These are phyloP conservation scores for Ballota nigra DNA, from an alignment of 257 asterid genomes.

Conservation along the genomic window DNA sequence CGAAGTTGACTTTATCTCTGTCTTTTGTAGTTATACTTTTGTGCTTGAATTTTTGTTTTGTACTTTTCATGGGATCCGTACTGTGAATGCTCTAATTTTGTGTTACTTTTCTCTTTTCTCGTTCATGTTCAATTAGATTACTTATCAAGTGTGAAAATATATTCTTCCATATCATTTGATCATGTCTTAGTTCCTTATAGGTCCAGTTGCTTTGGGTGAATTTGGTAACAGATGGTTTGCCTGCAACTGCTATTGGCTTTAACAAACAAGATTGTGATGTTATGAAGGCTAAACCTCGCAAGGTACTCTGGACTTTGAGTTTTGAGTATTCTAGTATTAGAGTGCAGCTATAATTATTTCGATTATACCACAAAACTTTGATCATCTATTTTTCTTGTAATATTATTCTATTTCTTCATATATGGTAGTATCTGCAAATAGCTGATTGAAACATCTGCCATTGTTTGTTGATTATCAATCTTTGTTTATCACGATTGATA, in stretches of 20 bases:
- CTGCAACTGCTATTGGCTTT: constrained; percentile 99
- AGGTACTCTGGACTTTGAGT: constrained; percentile 46
- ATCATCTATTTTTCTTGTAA: constrained; percentile 5
- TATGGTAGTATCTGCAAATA: constrained; percentile 1
- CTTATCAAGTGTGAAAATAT: not conserved
- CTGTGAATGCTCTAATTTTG: not conserved
- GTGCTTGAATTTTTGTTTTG: not conserved
- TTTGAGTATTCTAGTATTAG: not conserved
- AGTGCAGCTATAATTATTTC: not conserved
- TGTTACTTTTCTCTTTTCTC: not conserved
- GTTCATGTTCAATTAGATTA: constrained; percentile 17
- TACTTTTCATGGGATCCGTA: constrained; percentile 9
- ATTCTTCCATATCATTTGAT: constrained; percentile 5
- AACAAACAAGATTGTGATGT: constrained; percentile 98
- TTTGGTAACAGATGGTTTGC: constrained; percentile 98
- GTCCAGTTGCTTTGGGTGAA: constrained; percentile 99
- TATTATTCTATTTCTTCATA: not conserved
- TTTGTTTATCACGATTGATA: constrained; percentile 4
- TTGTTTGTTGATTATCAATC: constrained; percentile 3
- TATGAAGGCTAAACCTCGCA: constrained; percentile 98
- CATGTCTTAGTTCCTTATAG: constrained; percentile 43
- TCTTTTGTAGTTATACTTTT: not conserved
- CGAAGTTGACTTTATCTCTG: not conserved
- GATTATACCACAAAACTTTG: not conserved
- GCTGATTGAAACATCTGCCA: not conserved